A percentile compares a stretch with the other conserved stretches of the same genome.
These are phyloP conservation scores for Aspergillus sp. DNA, from an alignment of 2,329 filamentous ascomycete species.

Conservation along the genomic window DNA sequence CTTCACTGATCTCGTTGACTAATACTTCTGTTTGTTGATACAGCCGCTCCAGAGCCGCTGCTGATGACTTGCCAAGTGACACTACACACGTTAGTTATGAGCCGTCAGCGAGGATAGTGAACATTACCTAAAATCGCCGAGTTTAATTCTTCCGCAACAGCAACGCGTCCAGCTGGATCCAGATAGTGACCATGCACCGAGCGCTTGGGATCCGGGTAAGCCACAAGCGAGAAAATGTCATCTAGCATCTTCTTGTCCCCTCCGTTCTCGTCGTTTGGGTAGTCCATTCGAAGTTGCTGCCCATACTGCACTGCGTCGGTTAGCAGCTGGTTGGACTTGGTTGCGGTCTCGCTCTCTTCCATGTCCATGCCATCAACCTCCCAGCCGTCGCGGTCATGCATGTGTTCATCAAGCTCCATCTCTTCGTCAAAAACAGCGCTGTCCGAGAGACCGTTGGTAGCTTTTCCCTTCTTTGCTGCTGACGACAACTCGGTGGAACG, in stretches of 20 bases:
- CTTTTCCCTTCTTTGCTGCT: conserved; percentile 42
- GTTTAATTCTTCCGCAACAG: conserved; percentile 91
- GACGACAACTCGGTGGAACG: conserved; percentile 67
- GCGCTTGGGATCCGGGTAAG: conserved; percentile 79
- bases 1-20: conserved; percentile 78
- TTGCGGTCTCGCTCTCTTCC: conserved; percentile 50
- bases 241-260: conserved; percentile 75
- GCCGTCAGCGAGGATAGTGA: conserved; percentile 9
- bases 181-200: conserved; percentile 79
- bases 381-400: conserved; percentile 37
- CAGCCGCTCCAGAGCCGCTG: conserved; percentile 80
- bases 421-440: conserved; percentile 55
- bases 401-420: conserved; percentile 63
- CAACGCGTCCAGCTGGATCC: conserved; percentile 72
- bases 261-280: conserved; percentile 69
- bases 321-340: conserved; percentile 59
- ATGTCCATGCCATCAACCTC: conserved; percentile 60
- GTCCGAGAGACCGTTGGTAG: conserved; percentile 48
- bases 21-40: conserved; percentile 86
- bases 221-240: conserved; percentile 86
- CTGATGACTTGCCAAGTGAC: conserved; percentile 85
- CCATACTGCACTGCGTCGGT: conserved; percentile 78
- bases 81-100: conserved; percentile 57
- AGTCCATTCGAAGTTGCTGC: conserved; percentile 76
- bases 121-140: conserved; percentile 82